A percentile compares a stretch with the other conserved stretches of the same genome.
Conservation (phyloP, 2,329 filamentous ascomycete genomes). For the Arthrobotrys sinensis region DNA sequence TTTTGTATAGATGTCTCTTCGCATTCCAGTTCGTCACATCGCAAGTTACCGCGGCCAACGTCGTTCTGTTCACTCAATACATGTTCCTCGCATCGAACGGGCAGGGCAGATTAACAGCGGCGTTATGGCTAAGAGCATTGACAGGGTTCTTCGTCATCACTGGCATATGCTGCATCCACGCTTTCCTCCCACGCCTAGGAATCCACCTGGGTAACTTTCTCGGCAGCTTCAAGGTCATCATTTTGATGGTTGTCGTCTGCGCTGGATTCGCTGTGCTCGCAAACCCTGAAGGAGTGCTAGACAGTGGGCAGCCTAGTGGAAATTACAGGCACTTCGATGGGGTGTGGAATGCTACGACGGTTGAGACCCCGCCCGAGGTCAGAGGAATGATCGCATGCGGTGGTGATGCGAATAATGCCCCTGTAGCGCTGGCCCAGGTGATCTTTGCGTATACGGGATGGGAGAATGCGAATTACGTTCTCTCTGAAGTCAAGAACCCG, state of each 20-base stretch:
- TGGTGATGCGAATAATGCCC: constrained; percentile 51
- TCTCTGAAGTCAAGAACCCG: constrained; percentile 74
- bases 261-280: constrained; percentile 66
- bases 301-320: constrained; percentile 40
- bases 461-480: constrained; percentile 77
- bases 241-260: constrained; percentile 66
- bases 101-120: constrained; percentile 18
- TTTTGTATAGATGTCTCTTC: constrained; percentile 46
- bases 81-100: constrained; percentile 57
- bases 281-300: constrained; percentile 42
- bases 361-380: constrained; percentile 46
- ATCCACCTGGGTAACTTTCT: constrained; percentile 67
- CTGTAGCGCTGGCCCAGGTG: constrained; percentile 70
- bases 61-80: constrained; percentile 56
- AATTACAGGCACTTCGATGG: constrained; percentile 53
- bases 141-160: constrained; percentile 55
- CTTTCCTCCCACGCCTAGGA: constrained; percentile 65
- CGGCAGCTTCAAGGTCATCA: constrained; percentile 66
- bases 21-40: constrained; percentile 57
- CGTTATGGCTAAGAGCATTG: constrained; percentile 51
- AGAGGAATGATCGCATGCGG: constrained; percentile 48
- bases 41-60: constrained; percentile 54
- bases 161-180: constrained; percentile 66
- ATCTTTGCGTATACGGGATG: constrained; percentile 77
- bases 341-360: constrained; percentile 54